Evolutionary conservation across 2,329 filamentous ascomycete genomes (phyloP), one percentile per base, ranked within the genome.

Genomic region (Stemphylium lycopersici): DNA sequence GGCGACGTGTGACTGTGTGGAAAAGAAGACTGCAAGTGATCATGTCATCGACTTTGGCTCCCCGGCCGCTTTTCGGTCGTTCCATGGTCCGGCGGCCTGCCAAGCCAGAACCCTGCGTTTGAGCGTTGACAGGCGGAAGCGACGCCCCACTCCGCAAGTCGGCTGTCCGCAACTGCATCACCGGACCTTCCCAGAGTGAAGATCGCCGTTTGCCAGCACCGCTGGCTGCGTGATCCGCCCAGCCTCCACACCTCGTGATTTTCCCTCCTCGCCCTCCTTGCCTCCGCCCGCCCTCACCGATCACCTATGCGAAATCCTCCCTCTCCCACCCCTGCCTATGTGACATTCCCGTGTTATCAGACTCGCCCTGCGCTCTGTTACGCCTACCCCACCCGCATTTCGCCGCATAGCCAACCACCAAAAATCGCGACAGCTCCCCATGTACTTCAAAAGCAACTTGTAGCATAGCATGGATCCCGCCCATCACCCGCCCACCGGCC

Each of bases 401-500:
- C 37, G 31, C 37, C 46, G 34, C 34, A 43, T 45, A 36, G 37
- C 15, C 41, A 24, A 16, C 37, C 36, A 24, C 32, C 52, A 29
- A 47, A 26, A 16, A 29, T 38, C 37, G 41, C 41, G 31, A 16
- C 53, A 37, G 26, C 7, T 29, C 45, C 58, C 40, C 41, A 62
- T 56, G 51, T 59, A 36, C 40, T 31, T 41, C 38, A 15, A 52
- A 40, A 45, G 42, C 43, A 34, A 24, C 42, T 20, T 29, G 29
- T 55, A 55, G 47, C 32, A 50, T 47, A 58, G 45, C 41, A 65
- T 65, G 63, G 57, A 66, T 37, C 33, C 57, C 44, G 48, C 57
- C 48, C 52, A 62, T 53, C 50, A 60, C 38, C 41, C 59, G 36
- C 36, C 53, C 24, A 53, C 61, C 29, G 57, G 55, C 38, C 58